Conservation (phyloP, 106 monocot species). For the Apostasia ramifera region DNA sequence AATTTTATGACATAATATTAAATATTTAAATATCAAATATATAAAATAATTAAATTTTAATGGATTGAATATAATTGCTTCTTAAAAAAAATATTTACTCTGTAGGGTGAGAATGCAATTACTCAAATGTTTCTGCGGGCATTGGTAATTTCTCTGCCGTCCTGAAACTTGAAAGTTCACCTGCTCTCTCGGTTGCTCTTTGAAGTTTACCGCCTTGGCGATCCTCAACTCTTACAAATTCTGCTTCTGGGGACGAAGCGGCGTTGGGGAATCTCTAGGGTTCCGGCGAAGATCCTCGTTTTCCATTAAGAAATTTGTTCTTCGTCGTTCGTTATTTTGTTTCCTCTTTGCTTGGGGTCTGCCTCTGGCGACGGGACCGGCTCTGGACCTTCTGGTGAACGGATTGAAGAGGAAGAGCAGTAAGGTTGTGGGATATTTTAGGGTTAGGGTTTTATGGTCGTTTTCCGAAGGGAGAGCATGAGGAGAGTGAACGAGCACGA, state of each 20-base stretch:
- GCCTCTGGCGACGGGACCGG: too few relatives aligned
- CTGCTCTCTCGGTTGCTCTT: neutral
- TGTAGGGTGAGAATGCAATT: too few relatives aligned
- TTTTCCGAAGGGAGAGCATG: conserved; percentile 14
- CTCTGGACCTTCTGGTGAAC: neutral
- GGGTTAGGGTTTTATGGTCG: conserved; percentile 2
- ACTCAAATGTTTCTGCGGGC: neutral
- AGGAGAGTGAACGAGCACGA: conserved; percentile 27
- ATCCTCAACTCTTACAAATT: neutral
- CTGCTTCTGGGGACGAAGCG: neutral
- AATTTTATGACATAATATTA: too few relatives aligned
- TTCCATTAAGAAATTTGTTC: neutral
- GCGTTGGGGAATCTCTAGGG: neutral
- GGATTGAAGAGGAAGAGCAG: neutral
- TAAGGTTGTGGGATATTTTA: neutral
- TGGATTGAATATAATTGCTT: too few relatives aligned
- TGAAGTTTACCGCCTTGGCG: neutral
- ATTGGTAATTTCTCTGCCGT: conserved; percentile 2
- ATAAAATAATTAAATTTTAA: too few relatives aligned
- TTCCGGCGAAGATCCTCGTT: neutral
- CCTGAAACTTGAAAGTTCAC: neutral
- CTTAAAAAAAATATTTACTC: too few relatives aligned
- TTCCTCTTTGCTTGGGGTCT: too few relatives aligned
- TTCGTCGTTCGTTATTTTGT: too few relatives aligned
- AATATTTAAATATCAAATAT: too few relatives aligned